phyloP scores from a whole-genome alignment of 75 land plant species.

The Pinus taeda region DNA sequence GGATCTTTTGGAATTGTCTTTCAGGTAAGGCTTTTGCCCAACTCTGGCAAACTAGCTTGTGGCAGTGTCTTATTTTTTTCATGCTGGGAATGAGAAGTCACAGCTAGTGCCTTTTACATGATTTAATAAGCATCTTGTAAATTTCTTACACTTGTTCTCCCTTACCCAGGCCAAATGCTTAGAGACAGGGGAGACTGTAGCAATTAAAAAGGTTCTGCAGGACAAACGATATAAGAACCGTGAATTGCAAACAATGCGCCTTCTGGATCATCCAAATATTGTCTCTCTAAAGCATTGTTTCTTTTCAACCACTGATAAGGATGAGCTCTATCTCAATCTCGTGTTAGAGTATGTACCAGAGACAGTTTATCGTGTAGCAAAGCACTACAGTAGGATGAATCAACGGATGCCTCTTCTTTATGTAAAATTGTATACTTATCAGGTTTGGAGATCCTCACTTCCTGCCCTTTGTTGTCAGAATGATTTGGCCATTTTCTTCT shows the following conservation, averaged over 20 bases:
- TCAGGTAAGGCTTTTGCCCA: conserved; percentile 42
- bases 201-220: conserved; percentile 83
- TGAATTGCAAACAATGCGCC: conserved; percentile 87
- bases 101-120: background rate
- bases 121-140: background rate
- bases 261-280: conserved; percentile 84
- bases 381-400: conserved; percentile 73
- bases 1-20: conserved; percentile 92
- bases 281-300: conserved; percentile 87
- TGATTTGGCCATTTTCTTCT: background rate
- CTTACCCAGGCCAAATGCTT: conserved; percentile 71
- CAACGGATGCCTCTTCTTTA: conserved; percentile 82
- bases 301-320: conserved; percentile 86
- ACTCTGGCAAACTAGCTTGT: background rate
- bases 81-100: background rate
- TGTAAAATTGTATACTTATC: conserved; percentile 79
- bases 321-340: conserved; percentile 81
- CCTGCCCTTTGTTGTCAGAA: background rate
- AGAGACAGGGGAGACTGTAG: conserved; percentile 87
- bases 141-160: background rate
- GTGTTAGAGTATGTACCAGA: conserved; percentile 88
- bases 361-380: conserved; percentile 72
- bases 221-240: conserved; percentile 88
- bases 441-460: conserved; percentile 34
- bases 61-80: background rate